Evolutionary conservation across 805 yeast genomes (phyloP).

Genomic region (Hanseniaspora jakobsenii): DNA sequence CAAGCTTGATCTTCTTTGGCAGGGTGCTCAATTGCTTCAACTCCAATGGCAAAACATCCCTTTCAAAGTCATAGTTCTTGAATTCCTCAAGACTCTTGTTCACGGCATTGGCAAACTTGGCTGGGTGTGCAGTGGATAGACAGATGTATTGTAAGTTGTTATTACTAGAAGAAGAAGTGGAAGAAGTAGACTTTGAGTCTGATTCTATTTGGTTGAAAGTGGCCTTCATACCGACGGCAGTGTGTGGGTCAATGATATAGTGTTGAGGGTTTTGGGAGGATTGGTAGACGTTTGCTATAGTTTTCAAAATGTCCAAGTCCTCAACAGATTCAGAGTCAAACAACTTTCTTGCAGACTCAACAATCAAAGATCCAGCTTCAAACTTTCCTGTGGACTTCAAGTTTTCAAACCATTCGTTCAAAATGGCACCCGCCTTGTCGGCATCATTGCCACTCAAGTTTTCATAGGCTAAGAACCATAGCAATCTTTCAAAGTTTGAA

Average conservation of each 20-base stretch:
- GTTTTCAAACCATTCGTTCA: conserved; percentile 65
- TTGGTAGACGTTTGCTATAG: conserved; percentile 61
- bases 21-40: conserved; percentile 57
- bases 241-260: conserved; percentile 90
- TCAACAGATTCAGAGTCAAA: conserved; percentile 72
- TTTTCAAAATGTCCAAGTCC: conserved; percentile 62
- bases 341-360: conserved; percentile 52
- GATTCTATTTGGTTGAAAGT: conserved; percentile 48
- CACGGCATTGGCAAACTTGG: conserved; percentile 94
- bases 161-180: too few relatives aligned
- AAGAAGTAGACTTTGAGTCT: conserved; percentile 33
- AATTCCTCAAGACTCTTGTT: conserved; percentile 57
- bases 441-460: conserved; percentile 35
- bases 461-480: conserved; percentile 85
- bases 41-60: conserved; percentile 80
- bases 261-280: conserved; percentile 40
- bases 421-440: conserved; percentile 56
- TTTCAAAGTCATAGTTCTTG: conserved; percentile 71
- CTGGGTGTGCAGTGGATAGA: conserved; percentile 96
- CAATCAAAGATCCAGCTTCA: conserved; percentile 50
- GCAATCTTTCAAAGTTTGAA: conserved; percentile 87
- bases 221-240: conserved; percentile 87
- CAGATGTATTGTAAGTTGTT: conserved; percentile 50
- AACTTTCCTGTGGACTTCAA: conserved; percentile 70
- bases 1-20: conserved; percentile 60